Percentiles rank a stretch among this genome's conserved stretches.
Conservation (phyloP, 2,329 filamentous ascomycete genomes). For the Coniochaeta sp. region DNA sequence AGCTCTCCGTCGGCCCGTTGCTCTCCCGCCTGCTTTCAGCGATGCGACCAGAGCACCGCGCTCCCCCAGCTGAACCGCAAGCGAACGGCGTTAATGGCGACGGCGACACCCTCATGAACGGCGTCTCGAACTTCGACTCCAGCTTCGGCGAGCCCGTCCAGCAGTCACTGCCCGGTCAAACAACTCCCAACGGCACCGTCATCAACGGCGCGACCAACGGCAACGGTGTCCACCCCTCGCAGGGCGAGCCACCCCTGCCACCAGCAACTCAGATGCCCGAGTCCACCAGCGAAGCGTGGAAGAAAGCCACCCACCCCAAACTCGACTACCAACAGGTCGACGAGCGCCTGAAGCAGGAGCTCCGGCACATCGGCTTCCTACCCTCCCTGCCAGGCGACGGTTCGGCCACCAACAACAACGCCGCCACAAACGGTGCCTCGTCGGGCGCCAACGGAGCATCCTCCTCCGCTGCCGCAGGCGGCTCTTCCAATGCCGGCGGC, state of each 20-base stretch:
- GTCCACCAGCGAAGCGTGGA: constrained; percentile 68
- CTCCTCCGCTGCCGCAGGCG: neutral
- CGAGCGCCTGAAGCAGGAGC: constrained; percentile 83
- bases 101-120: constrained; percentile 48
- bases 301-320: constrained; percentile 66
- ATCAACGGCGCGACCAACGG: constrained; percentile 22
- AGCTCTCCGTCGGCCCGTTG: constrained; percentile 82
- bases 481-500: constrained; percentile 4
- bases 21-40: constrained; percentile 72
- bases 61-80: constrained; percentile 48
- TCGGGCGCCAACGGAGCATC: neutral
- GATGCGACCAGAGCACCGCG: constrained; percentile 68
- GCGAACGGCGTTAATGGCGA: constrained; percentile 39
- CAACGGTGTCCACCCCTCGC: constrained; percentile 5
- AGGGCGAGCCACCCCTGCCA: constrained; percentile 35
- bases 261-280: constrained; percentile 77
- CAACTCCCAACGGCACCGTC: constrained; percentile 3
- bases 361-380: constrained; percentile 84
- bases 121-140: constrained; percentile 41
- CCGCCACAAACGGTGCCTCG: constrained; percentile 9
- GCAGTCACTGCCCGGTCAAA: constrained; percentile 2
- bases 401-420: constrained; percentile 5
- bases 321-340: constrained; percentile 83
- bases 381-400: constrained; percentile 31
- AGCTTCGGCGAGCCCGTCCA: constrained; percentile 8